Conservation (phyloP, 139 green algal genomes). For the Diplosphaera chodatii region DNA sequence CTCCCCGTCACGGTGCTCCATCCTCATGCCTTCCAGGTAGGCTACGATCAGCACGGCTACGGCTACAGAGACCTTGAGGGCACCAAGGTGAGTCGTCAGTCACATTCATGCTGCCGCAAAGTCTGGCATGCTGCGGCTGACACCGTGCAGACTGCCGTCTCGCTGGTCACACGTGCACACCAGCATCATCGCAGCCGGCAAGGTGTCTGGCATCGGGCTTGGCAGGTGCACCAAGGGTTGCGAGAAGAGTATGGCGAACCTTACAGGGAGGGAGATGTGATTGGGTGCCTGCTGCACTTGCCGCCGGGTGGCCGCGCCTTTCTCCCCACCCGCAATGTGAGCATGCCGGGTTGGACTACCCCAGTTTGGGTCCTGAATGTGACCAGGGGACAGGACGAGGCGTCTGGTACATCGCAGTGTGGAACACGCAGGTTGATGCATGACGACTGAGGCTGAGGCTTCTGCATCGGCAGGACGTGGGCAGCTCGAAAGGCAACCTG, state of each 20-base stretch:
- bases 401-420: background rate
- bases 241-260: slow-evolving; percentile 41
- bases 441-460: too few species aligned
- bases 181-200: too few species aligned
- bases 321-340: background rate
- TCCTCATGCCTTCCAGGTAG: slow-evolving; percentile 20
- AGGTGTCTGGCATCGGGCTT: too few species aligned
- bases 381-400: too few species aligned
- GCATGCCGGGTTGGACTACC: too few species aligned
- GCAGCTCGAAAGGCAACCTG: slow-evolving; percentile 39
- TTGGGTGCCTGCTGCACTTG: slow-evolving; percentile 55
- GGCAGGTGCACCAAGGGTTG: slow-evolving; percentile 40
- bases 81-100: slow-evolving; percentile 36
- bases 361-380: too few species aligned
- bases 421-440: too few species aligned
- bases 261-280: slow-evolving; percentile 40
- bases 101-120: too few species aligned
- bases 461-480: slow-evolving; percentile 28
- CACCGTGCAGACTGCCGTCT: too few species aligned
- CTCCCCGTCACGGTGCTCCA: too few species aligned
- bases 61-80: slow-evolving; percentile 70
- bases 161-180: too few species aligned
- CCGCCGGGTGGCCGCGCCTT: slow-evolving; percentile 14
- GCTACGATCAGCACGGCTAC: slow-evolving; percentile 65
- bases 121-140: too few species aligned